Percentiles rank a stretch among this genome's conserved stretches.
Evolutionary conservation across 2,329 filamentous ascomycete genomes (phyloP).

Genomic region (Thelonectria rubi): DNA sequence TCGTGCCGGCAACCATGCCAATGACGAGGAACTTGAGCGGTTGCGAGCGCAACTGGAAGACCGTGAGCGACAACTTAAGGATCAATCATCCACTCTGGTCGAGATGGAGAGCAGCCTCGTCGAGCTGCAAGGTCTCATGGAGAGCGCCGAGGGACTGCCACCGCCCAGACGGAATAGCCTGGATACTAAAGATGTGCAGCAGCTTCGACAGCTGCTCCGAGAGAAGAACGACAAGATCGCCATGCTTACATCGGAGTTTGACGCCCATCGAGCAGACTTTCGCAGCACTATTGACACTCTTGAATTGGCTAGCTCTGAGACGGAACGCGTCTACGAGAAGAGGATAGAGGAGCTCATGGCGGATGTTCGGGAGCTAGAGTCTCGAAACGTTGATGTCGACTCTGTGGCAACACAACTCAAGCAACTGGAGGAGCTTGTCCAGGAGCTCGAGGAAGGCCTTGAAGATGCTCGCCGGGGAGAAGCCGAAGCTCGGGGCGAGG

Average conservation of each 20-base stretch:
- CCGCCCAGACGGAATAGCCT: slow-evolving; percentile 56
- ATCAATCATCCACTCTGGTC: slow-evolving; percentile 81
- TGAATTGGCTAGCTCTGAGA: slow-evolving; percentile 94
- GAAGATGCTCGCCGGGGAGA: slow-evolving; percentile 95
- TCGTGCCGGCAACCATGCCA: slow-evolving; percentile 53
- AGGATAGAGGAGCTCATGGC: slow-evolving; percentile 86
- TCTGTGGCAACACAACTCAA: slow-evolving; percentile 91
- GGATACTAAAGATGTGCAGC: slow-evolving; percentile 76
- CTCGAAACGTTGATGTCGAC: slow-evolving; percentile 88
- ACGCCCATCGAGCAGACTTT: slow-evolving; percentile 94
- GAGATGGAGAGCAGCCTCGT: slow-evolving; percentile 91
- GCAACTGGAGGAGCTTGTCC: slow-evolving; percentile 93
- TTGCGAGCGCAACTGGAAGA: slow-evolving; percentile 81
- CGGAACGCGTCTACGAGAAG: slow-evolving; percentile 93
- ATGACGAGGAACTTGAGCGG: slow-evolving; percentile 77
- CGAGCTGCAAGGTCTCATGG: slow-evolving; percentile 79
- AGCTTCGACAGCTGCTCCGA: slow-evolving; percentile 82
- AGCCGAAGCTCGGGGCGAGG: slow-evolving; percentile 93
- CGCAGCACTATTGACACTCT: slow-evolving; percentile 95
- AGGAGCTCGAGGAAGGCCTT: slow-evolving; percentile 94
- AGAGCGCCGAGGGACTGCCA: slow-evolving; percentile 57
- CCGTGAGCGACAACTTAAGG: slow-evolving; percentile 85
- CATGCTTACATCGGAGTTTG: slow-evolving; percentile 92
- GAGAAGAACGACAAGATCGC: slow-evolving; percentile 98
- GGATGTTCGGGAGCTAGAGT: slow-evolving; percentile 84